Conservation (phyloP, 225 moss, liverwort and hornwort species). For the Pseudoscleropodium purum region DNA sequence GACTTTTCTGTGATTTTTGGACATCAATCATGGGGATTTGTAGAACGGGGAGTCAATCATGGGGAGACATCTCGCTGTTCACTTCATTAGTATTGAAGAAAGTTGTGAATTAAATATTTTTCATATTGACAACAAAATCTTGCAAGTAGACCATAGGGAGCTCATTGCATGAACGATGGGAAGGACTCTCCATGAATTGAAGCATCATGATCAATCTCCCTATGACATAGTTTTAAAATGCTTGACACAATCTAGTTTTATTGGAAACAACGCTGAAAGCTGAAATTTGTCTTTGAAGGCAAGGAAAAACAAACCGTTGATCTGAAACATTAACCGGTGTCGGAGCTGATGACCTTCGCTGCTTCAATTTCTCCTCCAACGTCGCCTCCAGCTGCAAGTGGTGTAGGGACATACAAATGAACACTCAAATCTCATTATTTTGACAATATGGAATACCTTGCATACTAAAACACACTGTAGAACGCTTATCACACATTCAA, state of each 20-base stretch:
- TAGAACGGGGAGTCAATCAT: background rate
- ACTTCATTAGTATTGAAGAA: background rate
- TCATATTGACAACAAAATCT: too few relatives aligned
- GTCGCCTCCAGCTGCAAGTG: conserved; percentile 30
- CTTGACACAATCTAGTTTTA: background rate
- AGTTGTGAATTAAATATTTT: background rate
- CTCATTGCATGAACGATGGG: background rate
- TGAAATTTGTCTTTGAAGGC: background rate
- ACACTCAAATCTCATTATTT: background rate
- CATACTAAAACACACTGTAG: background rate
- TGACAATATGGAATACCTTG: too few relatives aligned
- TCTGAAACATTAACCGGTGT: background rate
- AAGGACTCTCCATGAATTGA: background rate
- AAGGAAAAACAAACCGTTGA: background rate
- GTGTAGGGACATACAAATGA: background rate
- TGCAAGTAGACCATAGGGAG: background rate
- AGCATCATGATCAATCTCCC: background rate
- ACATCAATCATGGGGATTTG: background rate
- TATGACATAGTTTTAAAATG: background rate
- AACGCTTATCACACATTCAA: background rate
- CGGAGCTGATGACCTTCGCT: background rate
- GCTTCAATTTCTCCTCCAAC: conserved; percentile 30
- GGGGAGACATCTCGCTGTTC: background rate
- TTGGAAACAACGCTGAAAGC: background rate
- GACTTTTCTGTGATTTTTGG: background rate